Percentiles rank a stretch among this genome's conserved stretches.
Conservation (phyloP, 2,329 filamentous ascomycete species). For the Penicillium sclerotigenum region DNA sequence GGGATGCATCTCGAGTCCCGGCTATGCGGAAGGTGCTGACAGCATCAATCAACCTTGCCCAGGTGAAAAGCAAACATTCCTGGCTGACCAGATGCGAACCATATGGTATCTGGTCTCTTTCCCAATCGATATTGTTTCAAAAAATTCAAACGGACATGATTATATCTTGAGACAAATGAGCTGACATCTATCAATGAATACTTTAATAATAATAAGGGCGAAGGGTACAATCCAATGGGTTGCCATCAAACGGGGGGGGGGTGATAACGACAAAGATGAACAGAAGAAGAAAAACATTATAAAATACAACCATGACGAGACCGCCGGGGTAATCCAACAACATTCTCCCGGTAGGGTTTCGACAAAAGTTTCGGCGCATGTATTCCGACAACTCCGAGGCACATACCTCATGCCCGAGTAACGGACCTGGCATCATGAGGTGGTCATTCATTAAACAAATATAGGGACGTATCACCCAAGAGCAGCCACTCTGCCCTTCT, state of each 20-base stretch:
- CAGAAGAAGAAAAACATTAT: conserved; percentile 27
- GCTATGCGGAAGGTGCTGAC: background rate
- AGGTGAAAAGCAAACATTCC: background rate
- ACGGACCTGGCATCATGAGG: conserved; percentile 23
- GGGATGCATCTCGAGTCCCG: background rate
- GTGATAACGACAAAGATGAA: conserved; percentile 29
- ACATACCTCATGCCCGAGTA: conserved; percentile 21
- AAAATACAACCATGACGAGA: conserved; percentile 23
- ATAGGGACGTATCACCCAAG: conserved; percentile 22
- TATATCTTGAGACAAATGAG: conserved; percentile 18
- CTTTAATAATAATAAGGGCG: conserved; percentile 18
- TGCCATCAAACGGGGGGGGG: conserved; percentile 21
- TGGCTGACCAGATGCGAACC: background rate
- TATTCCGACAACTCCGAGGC: conserved; percentile 12
- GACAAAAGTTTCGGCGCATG: conserved; percentile 9
- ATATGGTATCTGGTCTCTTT: background rate
- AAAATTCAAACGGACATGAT: conserved; percentile 12
- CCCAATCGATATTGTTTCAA: background rate
- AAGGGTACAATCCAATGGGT: conserved; percentile 18
- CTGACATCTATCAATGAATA: conserved; percentile 18
- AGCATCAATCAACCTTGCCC: background rate
- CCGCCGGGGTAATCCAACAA: conserved; percentile 9
- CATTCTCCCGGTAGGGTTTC: conserved; percentile 4
- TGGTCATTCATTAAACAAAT: conserved; percentile 29
- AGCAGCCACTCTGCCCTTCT: conserved; percentile 13